Percentiles rank a stretch among this genome's conserved stretches.
phyloP scores from a whole-genome alignment of 331 rosid genomes.

The Telfairia occidentalis region DNA sequence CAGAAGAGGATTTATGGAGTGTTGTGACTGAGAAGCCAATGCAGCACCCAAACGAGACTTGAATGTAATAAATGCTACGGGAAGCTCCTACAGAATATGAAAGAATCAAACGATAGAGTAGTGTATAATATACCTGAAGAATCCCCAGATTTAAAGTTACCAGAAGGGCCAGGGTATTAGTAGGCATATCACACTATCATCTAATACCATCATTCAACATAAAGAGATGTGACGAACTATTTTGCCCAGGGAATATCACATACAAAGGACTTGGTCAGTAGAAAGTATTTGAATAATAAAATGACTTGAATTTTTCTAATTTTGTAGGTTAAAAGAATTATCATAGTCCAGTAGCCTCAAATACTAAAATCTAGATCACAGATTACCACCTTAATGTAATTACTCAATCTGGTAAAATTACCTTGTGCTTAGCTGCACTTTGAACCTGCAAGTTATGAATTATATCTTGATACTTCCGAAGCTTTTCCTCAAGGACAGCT shows the following conservation, averaged over 20 bases:
- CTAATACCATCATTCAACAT: slow-evolving; percentile 2
- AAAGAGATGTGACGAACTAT: neutral
- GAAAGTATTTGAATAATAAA: slow-evolving; percentile 5
- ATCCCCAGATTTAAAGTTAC: neutral
- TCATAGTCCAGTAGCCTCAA: neutral
- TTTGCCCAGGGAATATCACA: neutral
- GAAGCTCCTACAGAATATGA: slow-evolving; percentile 49
- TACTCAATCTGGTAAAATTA: slow-evolving; percentile 11
- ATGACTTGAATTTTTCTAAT: neutral
- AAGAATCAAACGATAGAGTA: slow-evolving; percentile 14
- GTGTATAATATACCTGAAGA: neutral
- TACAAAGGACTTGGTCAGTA: neutral
- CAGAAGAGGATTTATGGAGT: slow-evolving; percentile 58
- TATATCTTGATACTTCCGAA: slow-evolving; percentile 47
- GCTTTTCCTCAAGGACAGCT: slow-evolving; percentile 51
- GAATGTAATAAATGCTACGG: slow-evolving; percentile 73
- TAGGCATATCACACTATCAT: neutral
- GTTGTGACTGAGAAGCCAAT: slow-evolving; percentile 65
- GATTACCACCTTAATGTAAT: neutral
- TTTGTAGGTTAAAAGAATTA: neutral
- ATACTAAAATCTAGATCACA: neutral
- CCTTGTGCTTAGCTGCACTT: slow-evolving; percentile 52
- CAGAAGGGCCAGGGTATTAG: neutral
- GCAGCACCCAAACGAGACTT: slow-evolving; percentile 68
- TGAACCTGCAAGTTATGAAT: slow-evolving; percentile 58